Evolutionary conservation across 148 eudicot species (phyloP), one percentile per base, ranked within the genome.

Genomic region (Euryodendron excelsum): DNA sequence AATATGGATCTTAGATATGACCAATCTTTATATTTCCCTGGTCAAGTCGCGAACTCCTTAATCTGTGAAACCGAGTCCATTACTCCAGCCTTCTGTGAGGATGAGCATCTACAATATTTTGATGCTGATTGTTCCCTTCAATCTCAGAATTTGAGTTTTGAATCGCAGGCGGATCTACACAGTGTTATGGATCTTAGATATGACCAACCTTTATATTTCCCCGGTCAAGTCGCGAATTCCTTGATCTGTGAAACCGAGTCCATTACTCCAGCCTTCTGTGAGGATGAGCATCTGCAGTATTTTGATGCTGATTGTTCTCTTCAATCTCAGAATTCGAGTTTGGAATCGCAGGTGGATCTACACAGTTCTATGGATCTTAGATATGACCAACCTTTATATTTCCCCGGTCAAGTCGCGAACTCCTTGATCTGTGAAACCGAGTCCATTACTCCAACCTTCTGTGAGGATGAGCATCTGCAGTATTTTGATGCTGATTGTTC

Each of bases 201-300:
- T 30, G 59, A 44, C 20, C 50, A 20, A 12, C 28, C 65, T 76
- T 63, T 62, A 39, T 62, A 28, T 67, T 77, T 31, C 13, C 7
- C 80, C 2, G 72, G 85, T 25, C 88, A 69, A 52, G 52, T 77
- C 23, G 12, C 78, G 14, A 82, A 85, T 73, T 76, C 87, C 69
- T 18, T 88, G 27, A 83, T 89, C 25, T 88, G 86, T 62, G 84
- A 86, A 39, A 75, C 87, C 0, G 82, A 84, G n/a, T 82, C 90
- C 34, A 20, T 84, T 30, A 50, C 74, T 70, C 86, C 64, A 70
- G 72, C 87, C 44, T 83, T 89, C 68, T 75, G 62, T 37, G 84
- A 78, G 5, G 77, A 86, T 9, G 81, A 77, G 23, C 88, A 86
- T 69, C 81, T 87, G 71, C 81, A 80, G 30, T 80, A 84, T 71